These are phyloP conservation scores for Prunus davidiana DNA, from an alignment of 306 rosid species.

Conservation along the genomic window DNA sequence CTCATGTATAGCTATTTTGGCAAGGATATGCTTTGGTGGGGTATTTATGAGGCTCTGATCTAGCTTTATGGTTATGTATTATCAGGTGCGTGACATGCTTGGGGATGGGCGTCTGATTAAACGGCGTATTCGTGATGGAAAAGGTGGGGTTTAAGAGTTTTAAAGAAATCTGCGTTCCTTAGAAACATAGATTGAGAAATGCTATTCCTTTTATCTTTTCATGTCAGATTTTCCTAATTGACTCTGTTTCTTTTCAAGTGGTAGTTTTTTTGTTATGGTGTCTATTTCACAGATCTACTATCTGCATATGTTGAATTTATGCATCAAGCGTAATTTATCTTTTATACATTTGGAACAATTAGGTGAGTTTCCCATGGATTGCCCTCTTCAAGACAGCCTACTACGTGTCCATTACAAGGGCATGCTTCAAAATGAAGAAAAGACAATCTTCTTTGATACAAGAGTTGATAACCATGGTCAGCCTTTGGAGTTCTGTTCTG, in stretches of 20 bases:
- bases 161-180: conserved; percentile 3
- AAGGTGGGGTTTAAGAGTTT: conserved; percentile 51
- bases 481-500: conserved; percentile 91
- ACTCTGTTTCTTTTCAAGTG: not conserved
- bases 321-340: conserved; percentile 14
- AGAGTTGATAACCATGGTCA: conserved; percentile 79
- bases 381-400: conserved; percentile 97
- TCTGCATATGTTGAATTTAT: not conserved
- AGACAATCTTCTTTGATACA: conserved; percentile 71
- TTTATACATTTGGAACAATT: conserved; percentile 29
- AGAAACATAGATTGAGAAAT: conserved; percentile 8
- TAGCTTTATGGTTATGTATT: conserved; percentile 29
- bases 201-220: conserved; percentile 2
- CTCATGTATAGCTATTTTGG: not conserved
- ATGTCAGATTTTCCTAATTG: not conserved
- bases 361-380: conserved; percentile 99
- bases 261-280: not conserved
- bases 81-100: conserved; percentile 93
- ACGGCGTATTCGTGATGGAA: conserved; percentile 84
- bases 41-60: conserved; percentile 2
- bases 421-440: conserved; percentile 63
- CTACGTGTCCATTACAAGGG: conserved; percentile 91
- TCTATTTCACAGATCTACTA: not conserved
- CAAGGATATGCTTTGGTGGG: not conserved
- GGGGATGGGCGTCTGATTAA: conserved; percentile 96